Percentiles rank a stretch among this genome's conserved stretches.
phyloP scores from a whole-genome alignment of 2,329 filamentous ascomycete genomes.

The Penicillium verrucosum region DNA sequence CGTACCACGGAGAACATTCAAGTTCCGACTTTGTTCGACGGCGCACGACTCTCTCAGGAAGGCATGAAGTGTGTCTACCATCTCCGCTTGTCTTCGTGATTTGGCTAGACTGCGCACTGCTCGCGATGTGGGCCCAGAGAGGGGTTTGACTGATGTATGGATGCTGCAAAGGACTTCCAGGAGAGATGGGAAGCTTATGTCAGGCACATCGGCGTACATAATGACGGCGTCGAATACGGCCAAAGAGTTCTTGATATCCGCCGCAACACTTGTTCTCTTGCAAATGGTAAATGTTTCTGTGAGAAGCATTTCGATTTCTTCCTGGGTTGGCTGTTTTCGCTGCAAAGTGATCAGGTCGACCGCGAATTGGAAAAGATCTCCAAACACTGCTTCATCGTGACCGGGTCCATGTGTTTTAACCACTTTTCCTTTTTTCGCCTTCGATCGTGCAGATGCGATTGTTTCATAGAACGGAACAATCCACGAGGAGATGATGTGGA shows the following conservation, averaged over 20 bases:
- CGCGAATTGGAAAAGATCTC: conserved; percentile 42
- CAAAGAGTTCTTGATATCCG: conserved; percentile 43
- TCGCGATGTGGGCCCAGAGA: conserved; percentile 43
- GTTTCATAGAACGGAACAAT: conserved; percentile 39
- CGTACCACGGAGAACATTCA: conserved; percentile 41
- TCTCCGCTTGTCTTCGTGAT: conserved; percentile 38
- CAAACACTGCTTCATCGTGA: conserved; percentile 37
- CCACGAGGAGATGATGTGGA: conserved; percentile 41
- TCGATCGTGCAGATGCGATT: conserved; percentile 37
- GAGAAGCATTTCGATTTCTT: conserved; percentile 39
- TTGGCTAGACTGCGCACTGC: conserved; percentile 43
- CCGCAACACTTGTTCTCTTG: conserved; percentile 40
- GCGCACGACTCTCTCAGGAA: conserved; percentile 35
- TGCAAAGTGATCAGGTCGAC: conserved; percentile 45
- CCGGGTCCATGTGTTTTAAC: conserved; percentile 30
- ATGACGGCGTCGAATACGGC: conserved; percentile 44
- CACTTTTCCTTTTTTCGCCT: conserved; percentile 37
- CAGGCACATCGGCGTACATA: conserved; percentile 39
- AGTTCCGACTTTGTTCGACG: conserved; percentile 35
- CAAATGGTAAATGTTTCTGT: conserved; percentile 40
- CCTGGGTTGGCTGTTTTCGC: conserved; percentile 33
- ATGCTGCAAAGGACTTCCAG: conserved; percentile 46
- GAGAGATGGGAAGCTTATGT: conserved; percentile 36
- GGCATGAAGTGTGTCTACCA: conserved; percentile 37
- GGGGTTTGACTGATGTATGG: conserved; percentile 43